phyloP scores from a whole-genome alignment of 2,329 filamentous ascomycete species.

The Alternaria tenuissima region DNA sequence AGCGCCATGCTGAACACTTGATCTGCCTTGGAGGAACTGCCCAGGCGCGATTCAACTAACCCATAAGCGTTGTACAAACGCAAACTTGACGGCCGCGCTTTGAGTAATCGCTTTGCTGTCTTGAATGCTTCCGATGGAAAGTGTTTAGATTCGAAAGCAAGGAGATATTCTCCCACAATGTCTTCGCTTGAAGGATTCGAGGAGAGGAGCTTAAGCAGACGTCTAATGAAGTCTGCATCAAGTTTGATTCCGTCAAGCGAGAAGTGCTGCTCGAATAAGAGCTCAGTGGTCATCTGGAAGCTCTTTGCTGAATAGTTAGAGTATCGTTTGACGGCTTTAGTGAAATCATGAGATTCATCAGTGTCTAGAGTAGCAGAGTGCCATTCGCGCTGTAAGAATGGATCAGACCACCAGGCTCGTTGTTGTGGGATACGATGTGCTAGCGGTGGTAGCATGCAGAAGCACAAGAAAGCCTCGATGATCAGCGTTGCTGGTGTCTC shows the following conservation, averaged over 20 bases:
- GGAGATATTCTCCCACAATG: conserved; percentile 70
- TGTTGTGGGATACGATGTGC: conserved; percentile 31
- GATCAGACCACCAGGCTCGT: conserved; percentile 59
- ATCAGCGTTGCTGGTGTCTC: conserved; percentile 57
- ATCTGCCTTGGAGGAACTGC: conserved; percentile 65
- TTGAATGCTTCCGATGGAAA: conserved; percentile 68
- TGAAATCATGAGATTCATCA: conserved; percentile 20
- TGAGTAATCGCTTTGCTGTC: conserved; percentile 76
- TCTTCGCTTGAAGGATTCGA: conserved; percentile 47
- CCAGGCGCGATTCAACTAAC: conserved; percentile 70
- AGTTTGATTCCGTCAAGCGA: conserved; percentile 15
- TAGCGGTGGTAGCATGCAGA: conserved; percentile 61
- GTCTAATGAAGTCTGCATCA: conserved; percentile 29
- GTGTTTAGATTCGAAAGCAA: conserved; percentile 71
- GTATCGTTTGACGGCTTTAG: conserved; percentile 16
- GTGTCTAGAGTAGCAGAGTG: background rate
- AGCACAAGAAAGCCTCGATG: conserved; percentile 70
- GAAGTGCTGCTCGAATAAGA: conserved; percentile 39
- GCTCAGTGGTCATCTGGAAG: conserved; percentile 34
- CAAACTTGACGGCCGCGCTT: conserved; percentile 68
- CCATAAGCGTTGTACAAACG: conserved; percentile 82
- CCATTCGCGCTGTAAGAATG: conserved; percentile 59
- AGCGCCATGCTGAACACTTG: conserved; percentile 74
- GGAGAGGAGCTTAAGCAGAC: conserved; percentile 66
- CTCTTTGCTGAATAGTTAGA: conserved; percentile 19